A percentile compares a stretch with the other conserved stretches of the same genome.
These are phyloP conservation scores for Coemansia sp. DNA, from an alignment of 192 early-diverging fungal species.

Conservation along the genomic window DNA sequence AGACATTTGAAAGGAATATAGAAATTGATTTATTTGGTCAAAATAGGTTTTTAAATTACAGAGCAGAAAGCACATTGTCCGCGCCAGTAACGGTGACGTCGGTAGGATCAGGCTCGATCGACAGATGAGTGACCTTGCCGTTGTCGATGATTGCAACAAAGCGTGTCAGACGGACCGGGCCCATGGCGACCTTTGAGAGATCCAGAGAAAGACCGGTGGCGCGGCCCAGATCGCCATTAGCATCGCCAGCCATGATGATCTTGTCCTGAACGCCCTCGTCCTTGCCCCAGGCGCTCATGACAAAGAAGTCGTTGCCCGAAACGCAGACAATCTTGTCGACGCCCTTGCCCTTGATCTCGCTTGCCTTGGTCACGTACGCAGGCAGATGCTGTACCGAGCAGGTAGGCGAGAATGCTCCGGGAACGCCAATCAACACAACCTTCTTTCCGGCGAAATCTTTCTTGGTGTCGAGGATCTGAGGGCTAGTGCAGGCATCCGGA, in stretches of 20 bases:
- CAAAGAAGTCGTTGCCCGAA: slow-evolving; percentile 56
- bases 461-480: slow-evolving; percentile 44
- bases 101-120: slow-evolving; percentile 57
- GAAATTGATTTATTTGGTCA: background rate
- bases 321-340: slow-evolving; percentile 46
- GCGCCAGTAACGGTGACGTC: slow-evolving; percentile 61
- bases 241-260: slow-evolving; percentile 71
- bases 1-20: background rate
- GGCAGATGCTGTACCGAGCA: slow-evolving; percentile 45
- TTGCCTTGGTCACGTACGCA: slow-evolving; percentile 22
- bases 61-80: slow-evolving; percentile 56
- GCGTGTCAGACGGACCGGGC: slow-evolving; percentile 63
- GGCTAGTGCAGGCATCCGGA: slow-evolving; percentile 47
- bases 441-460: slow-evolving; percentile 49
- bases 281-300: slow-evolving; percentile 59
- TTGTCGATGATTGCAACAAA: slow-evolving; percentile 70
- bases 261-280: slow-evolving; percentile 29
- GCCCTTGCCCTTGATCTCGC: slow-evolving; percentile 40
- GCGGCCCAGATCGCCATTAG: slow-evolving; percentile 64
- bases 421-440: slow-evolving; percentile 40
- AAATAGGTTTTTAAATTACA: slow-evolving; percentile 36
- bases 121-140: slow-evolving; percentile 67
- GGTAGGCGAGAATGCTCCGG: slow-evolving; percentile 41
- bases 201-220: slow-evolving; percentile 68
- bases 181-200: slow-evolving; percentile 60